phyloP scores from a whole-genome alignment of 768 basidiomycete species.

The Fomitopsis serialis region DNA sequence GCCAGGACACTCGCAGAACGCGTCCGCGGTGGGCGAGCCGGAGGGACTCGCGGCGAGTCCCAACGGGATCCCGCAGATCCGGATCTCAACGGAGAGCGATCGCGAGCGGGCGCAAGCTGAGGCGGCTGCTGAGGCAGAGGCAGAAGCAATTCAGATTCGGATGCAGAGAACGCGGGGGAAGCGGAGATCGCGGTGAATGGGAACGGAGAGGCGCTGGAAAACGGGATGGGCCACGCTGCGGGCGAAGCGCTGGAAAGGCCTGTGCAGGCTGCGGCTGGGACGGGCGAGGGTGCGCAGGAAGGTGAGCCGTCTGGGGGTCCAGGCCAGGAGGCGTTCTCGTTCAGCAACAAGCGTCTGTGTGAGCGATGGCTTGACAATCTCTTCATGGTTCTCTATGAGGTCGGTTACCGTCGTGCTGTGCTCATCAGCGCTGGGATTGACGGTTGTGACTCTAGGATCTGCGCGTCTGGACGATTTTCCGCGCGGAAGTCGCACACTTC shows the following conservation, averaged over 20 bases:
- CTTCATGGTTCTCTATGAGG: constrained; percentile 98
- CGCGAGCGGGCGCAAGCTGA: constrained; percentile 38
- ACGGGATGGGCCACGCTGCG: constrained; percentile 19
- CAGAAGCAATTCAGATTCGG: too few relatives aligned
- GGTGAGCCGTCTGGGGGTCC: constrained; percentile 13
- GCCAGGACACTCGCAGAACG: constrained; percentile 21
- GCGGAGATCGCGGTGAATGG: constrained; percentile 33
- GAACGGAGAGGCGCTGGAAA: constrained; percentile 32
- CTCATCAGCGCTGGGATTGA: not conserved
- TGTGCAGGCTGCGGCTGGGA: constrained; percentile 34
- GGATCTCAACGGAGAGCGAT: constrained; percentile 51
- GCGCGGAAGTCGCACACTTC: constrained; percentile 97
- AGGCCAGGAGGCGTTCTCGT: constrained; percentile 69
- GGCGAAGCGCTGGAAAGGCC: constrained; percentile 36
- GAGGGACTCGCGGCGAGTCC: constrained; percentile 14
- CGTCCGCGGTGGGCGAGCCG: constrained; percentile 16
- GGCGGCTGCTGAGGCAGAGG: constrained; percentile 46
- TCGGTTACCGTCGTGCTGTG: constrained; percentile 25
- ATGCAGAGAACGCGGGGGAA: constrained; percentile 33
- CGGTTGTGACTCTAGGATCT: constrained; percentile 58
- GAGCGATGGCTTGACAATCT: constrained; percentile 97
- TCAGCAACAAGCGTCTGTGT: constrained; percentile 94
- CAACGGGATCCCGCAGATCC: constrained; percentile 49
- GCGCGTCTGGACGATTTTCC: constrained; percentile 97
- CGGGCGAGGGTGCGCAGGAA: constrained; percentile 20